These are phyloP conservation scores for Allium cepa DNA, from an alignment of 106 monocot genomes.

Conservation along the genomic window DNA sequence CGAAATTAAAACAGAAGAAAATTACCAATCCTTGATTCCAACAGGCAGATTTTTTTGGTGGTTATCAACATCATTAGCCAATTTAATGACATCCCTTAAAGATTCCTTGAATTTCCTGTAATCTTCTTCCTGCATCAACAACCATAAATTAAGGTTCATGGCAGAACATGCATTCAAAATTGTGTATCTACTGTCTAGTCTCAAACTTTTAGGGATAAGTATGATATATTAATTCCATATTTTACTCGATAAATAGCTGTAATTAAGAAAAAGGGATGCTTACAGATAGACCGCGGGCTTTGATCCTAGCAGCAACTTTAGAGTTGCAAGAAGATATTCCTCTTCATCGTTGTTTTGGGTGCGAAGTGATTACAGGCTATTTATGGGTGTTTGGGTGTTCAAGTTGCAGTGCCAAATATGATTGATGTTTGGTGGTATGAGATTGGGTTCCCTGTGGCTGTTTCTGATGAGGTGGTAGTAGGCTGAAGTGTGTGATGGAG, in stretches of 20 bases:
- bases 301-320: conserved; percentile 38
- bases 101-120: conserved; percentile 47
- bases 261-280: background rate
- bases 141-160: background rate
- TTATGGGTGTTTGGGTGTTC: too few relatives aligned
- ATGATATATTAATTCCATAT: background rate
- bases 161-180: too few relatives aligned
- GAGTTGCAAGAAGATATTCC: conserved; percentile 39
- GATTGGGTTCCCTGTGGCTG: too few relatives aligned
- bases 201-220: too few relatives aligned
- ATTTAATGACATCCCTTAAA: conserved; percentile 20
- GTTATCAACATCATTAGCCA: background rate
- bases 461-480: too few relatives aligned
- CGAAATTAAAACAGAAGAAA: background rate
- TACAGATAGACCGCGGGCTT: conserved; percentile 30
- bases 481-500: too few relatives aligned
- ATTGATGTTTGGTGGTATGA: too few relatives aligned
- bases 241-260: background rate
- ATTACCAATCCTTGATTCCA: conserved; percentile 64
- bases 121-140: conserved; percentile 40
- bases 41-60: background rate
- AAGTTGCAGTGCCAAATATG: too few relatives aligned
- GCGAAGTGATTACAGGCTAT: too few relatives aligned
- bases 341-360: conserved; percentile 20
- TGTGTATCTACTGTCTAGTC: too few relatives aligned